Conservation (phyloP, 2,329 filamentous ascomycete genomes). For the Clonostachys byssicola region DNA sequence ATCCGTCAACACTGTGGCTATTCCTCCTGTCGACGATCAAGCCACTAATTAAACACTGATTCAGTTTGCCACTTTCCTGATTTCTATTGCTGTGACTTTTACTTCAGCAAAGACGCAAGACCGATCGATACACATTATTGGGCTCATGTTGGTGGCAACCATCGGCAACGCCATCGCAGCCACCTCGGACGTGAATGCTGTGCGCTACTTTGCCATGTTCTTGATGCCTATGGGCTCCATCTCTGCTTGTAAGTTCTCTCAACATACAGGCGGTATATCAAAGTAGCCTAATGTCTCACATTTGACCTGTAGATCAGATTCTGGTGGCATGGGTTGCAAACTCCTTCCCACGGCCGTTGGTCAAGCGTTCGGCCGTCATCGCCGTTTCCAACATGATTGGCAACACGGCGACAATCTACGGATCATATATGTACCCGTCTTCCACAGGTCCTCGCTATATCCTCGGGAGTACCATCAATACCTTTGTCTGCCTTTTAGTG, state of each 20-base stretch:
- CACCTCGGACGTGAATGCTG: slow-evolving; percentile 40
- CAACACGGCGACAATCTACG: slow-evolving; percentile 47
- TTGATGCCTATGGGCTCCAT: slow-evolving; percentile 53
- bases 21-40: not conserved
- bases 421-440: slow-evolving; percentile 40
- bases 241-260: slow-evolving; percentile 28
- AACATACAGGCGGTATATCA: not conserved
- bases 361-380: slow-evolving; percentile 61
- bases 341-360: slow-evolving; percentile 66
- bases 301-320: slow-evolving; percentile 31
- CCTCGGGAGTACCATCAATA: slow-evolving; percentile 55
- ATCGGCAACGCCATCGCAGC: slow-evolving; percentile 53
- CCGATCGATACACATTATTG: slow-evolving; percentile 51
- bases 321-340: slow-evolving; percentile 68
- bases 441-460: slow-evolving; percentile 37
- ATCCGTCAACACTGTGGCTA: slow-evolving; percentile 3
- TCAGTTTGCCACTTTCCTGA: slow-evolving; percentile 43
- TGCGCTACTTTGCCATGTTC: slow-evolving; percentile 60
- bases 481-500: slow-evolving; percentile 58
- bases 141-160: slow-evolving; percentile 44
- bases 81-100: slow-evolving; percentile 49
- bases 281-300: not conserved
- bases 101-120: slow-evolving; percentile 49
- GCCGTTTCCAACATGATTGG: slow-evolving; percentile 65
- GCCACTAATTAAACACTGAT: not conserved